These are phyloP conservation scores for Vanilla planifolia DNA, from an alignment of 106 monocot species.

Conservation along the genomic window DNA sequence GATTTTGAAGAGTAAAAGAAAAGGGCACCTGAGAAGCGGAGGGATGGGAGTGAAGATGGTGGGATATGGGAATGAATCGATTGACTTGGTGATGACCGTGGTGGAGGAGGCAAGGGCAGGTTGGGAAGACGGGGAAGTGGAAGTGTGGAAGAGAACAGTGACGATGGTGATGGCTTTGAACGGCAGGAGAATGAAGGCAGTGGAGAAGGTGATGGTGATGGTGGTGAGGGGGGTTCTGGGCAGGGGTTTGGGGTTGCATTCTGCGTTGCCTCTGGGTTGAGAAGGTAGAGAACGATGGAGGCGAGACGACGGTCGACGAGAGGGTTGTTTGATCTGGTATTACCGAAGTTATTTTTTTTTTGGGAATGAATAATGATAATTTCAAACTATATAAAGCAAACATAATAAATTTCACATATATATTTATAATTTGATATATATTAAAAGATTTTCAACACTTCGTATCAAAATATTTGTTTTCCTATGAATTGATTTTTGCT, in stretches of 20 bases:
- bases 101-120: background rate
- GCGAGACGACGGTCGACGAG: no score
- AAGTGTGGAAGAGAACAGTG: background rate
- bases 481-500: no score
- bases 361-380: no score
- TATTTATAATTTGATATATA: no score
- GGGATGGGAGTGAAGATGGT: background rate
- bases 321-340: no score
- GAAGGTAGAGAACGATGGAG: no score
- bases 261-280: no score
- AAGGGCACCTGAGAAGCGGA: background rate
- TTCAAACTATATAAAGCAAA: no score
- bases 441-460: no score
- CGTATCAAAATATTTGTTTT: no score
- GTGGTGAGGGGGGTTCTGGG: background rate
- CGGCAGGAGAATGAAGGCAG: background rate
- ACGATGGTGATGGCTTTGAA: background rate
- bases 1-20: background rate
- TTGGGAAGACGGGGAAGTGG: background rate
- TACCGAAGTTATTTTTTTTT: no score
- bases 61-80: background rate
- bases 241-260: background rate
- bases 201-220: background rate
- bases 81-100: background rate
- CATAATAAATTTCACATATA: no score